Evolutionary conservation across 441 rosid genomes (phyloP).

Genomic region (Iberis amara): DNA sequence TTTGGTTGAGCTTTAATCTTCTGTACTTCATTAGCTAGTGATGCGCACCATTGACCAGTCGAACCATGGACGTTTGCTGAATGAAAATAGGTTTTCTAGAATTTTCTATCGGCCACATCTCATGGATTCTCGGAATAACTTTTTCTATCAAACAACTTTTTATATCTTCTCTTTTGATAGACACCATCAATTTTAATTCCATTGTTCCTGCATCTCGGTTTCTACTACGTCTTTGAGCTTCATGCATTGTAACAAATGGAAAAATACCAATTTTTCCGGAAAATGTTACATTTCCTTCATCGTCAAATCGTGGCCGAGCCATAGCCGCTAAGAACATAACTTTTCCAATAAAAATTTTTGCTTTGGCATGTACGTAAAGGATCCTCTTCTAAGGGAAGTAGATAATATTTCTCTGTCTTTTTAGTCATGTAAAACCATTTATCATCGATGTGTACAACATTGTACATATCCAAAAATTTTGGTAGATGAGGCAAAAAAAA

Average conservation of each 20-base stretch:
- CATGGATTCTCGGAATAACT: not conserved
- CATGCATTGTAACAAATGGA: constrained; percentile 1
- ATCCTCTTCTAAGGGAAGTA: not conserved
- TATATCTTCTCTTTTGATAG: not conserved
- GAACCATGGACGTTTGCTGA: too few species aligned
- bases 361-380: too few species aligned
- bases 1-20: too few species aligned
- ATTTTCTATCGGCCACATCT: not conserved
- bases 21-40: too few species aligned
- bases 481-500: not conserved
- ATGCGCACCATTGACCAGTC: too few species aligned
- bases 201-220: not conserved
- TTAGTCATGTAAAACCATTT: not conserved
- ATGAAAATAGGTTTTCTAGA: not conserved
- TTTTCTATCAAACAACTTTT: not conserved
- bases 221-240: not conserved
- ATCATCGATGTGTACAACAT: too few species aligned
- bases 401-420: not conserved
- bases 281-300: too few species aligned
- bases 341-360: not conserved
- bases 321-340: not conserved
- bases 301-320: not conserved
- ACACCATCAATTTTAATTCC: constrained; percentile 1
- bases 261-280: not conserved
- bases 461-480: not conserved